Evolutionary conservation across 805 yeast genomes (phyloP).

Genomic region (Saccharomycopsis malanga): DNA sequence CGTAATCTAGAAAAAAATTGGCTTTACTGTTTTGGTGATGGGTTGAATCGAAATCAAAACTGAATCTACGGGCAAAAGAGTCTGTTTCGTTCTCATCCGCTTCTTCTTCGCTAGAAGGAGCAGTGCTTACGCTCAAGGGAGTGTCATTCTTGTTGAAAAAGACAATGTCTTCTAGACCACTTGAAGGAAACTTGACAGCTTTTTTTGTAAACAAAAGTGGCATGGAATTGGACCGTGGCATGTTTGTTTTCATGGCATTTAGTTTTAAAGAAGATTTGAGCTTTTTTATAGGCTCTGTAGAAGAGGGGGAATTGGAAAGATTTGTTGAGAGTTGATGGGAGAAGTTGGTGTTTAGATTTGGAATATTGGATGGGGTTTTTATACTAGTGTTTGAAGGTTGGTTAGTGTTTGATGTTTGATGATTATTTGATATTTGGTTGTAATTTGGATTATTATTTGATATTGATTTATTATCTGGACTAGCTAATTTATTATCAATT

Average conservation of each 20-base stretch:
- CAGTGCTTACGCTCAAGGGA: slow-evolving; percentile 20
- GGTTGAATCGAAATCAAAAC: not conserved
- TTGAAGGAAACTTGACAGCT: slow-evolving; percentile 19
- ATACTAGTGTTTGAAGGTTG: not conserved
- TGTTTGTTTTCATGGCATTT: not conserved
- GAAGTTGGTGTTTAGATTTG: not conserved
- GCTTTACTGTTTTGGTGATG: slow-evolving; percentile 2
- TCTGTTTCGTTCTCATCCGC: slow-evolving; percentile 5
- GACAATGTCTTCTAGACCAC: slow-evolving; percentile 19
- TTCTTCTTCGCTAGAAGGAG: slow-evolving; percentile 17
- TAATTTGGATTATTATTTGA: not conserved
- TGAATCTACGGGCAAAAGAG: too few species aligned
- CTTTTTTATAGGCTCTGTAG: slow-evolving; percentile 5
- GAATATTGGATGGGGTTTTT: not conserved
- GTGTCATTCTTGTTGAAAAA: slow-evolving; percentile 21
- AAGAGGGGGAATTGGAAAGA: slow-evolving; percentile 1
- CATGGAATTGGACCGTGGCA: slow-evolving; percentile 18
- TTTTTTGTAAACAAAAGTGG: slow-evolving; percentile 16
- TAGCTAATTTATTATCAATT: too few species aligned
- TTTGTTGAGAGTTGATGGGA: not conserved
- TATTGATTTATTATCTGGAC: too few species aligned
- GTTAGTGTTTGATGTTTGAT: too few species aligned
- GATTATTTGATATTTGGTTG: not conserved
- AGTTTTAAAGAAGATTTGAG: slow-evolving; percentile 16
- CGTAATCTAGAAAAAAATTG: slow-evolving; percentile 16